Evolutionary conservation across 2,329 filamentous ascomycete species (phyloP), one percentile per base, ranked within the genome.

Genomic region (Torrubiellomyces zombiae): DNA sequence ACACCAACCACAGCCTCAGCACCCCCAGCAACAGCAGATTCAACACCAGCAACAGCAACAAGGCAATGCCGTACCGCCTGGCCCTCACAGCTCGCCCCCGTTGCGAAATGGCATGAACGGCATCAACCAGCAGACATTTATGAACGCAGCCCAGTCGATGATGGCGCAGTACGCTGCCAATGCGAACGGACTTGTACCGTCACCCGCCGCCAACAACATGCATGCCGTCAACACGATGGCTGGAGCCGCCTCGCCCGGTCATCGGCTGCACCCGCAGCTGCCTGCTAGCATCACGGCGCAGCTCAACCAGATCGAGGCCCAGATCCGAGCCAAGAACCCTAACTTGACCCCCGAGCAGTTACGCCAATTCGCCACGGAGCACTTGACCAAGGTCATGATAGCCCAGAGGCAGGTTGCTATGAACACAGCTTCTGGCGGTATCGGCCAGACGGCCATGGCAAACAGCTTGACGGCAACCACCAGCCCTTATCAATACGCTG

Each of bases 401-500:
- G 53, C 51, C 30, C 63, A 52, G 35, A 55, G 55, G 26, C 57
- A 65, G 32, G 57, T 55, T 14, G 63, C 63, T 2, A 67, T 69
- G 59, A 63, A 58, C 34, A 58, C 62, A 15, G 63, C 64, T 3
- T 60, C 63, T 3, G 64, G 63, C 7, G 57, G 48, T 9, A 49
- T 53, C 4, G 53, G 53, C 6, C 58, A 64, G 32, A 47, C 59
- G 9, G 54, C 55, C 3, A 54, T 64, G 26, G 51, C 59, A 10
- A 64, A 58, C 25, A 55, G 58, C 11, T 53, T 63, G 24, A 47
- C 55, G 1, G 51, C 53, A 11, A 60, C 59, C 1, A 53, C 55
- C 2, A 65, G 60, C 28, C 66, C 66, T 15, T 64, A 70, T 20
- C 66, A 71, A 32, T 70, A 71, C 37, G 66, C 66, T 2, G 64